These are phyloP conservation scores for Coemansia sp. DNA, from an alignment of 192 early-diverging fungal genomes.

Conservation along the genomic window DNA sequence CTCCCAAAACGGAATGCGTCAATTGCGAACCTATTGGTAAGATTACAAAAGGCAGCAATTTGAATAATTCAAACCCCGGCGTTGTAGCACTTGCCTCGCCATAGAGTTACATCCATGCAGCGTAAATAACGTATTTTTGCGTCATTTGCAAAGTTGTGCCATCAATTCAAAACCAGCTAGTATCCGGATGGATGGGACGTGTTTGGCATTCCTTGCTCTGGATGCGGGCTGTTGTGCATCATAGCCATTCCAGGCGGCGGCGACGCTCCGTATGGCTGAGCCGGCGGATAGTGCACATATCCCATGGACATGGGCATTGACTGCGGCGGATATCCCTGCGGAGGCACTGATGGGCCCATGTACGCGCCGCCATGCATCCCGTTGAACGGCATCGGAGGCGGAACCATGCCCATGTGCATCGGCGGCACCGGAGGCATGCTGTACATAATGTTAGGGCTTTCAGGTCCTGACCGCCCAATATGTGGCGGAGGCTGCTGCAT, in stretches of 20 bases:
- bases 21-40: background rate
- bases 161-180: background rate
- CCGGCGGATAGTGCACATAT: conserved; percentile 44
- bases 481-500: conserved; percentile 22
- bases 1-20: background rate
- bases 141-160: background rate
- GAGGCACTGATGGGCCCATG: conserved; percentile 28
- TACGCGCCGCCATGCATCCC: conserved; percentile 46
- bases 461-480: conserved; percentile 22
- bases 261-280: conserved; percentile 27
- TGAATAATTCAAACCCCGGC: background rate
- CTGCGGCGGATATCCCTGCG: conserved; percentile 49
- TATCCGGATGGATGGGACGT: conserved; percentile 10
- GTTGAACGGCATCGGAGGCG: conserved; percentile 41
- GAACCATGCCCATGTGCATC: conserved; percentile 52
- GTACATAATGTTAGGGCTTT: conserved; percentile 41
- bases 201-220: conserved; percentile 29
- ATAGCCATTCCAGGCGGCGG: conserved; percentile 43
- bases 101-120: background rate
- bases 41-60: background rate
- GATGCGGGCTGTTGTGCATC: conserved; percentile 41
- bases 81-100: background rate
- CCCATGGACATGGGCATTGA: conserved; percentile 47
- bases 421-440: conserved; percentile 25
- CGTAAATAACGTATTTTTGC: background rate